Percentiles rank a stretch among this genome's conserved stretches.
Conservation (phyloP, 2,329 filamentous ascomycete species). For the Tolypocladium amazonense region DNA sequence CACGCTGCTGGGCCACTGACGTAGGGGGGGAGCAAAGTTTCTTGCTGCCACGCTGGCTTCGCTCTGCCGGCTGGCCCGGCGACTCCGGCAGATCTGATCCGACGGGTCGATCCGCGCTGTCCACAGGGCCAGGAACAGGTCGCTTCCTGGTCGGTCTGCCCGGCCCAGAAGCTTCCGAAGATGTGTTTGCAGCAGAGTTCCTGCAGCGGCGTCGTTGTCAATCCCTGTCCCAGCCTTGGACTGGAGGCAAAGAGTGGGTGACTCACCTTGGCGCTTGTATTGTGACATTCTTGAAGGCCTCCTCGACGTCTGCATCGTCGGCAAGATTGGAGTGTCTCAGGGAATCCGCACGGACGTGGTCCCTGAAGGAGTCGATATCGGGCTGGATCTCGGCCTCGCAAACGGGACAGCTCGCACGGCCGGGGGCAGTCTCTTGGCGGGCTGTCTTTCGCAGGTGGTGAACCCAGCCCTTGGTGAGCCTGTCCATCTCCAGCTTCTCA, state of each 20-base stretch:
- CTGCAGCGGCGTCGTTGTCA: neutral
- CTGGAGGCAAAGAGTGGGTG: neutral
- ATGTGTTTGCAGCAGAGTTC: neutral
- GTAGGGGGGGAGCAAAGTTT: constrained; percentile 18
- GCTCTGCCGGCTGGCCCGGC: constrained; percentile 2
- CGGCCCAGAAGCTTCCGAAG: neutral
- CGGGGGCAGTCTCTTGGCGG: constrained; percentile 8
- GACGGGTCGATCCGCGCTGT: neutral
- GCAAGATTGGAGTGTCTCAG: constrained; percentile 10
- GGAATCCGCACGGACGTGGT: constrained; percentile 11
- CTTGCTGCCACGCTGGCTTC: constrained; percentile 10
- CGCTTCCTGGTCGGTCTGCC: constrained; percentile 4
- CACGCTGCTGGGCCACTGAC: constrained; percentile 8
- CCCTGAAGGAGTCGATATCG: constrained; percentile 14
- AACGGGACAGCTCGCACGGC: constrained; percentile 9
- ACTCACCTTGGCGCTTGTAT: constrained; percentile 6
- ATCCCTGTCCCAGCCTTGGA: neutral
- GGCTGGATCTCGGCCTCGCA: constrained; percentile 14
- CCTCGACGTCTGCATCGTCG: constrained; percentile 14
- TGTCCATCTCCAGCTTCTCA: constrained; percentile 1
- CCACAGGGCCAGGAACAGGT: constrained; percentile 1
- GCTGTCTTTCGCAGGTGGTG: constrained; percentile 12
- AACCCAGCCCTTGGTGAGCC: constrained; percentile 10
- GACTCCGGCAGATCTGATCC: constrained; percentile 3
- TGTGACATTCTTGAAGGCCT: constrained; percentile 12